These are phyloP conservation scores for Amylocarpus encephaloides DNA, from an alignment of 2,329 filamentous ascomycete genomes.

Conservation along the genomic window DNA sequence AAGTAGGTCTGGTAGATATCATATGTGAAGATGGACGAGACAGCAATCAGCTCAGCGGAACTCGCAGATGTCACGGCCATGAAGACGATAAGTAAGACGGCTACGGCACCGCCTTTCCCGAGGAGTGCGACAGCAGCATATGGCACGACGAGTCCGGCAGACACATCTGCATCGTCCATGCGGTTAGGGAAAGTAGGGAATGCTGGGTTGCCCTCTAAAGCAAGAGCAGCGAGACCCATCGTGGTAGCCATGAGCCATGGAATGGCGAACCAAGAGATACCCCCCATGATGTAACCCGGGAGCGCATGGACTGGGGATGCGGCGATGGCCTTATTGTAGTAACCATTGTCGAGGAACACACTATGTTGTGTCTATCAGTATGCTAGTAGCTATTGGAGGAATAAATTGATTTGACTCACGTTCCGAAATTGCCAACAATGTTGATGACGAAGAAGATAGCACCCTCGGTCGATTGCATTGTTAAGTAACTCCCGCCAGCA, in stretches of 20 bases:
- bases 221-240: conserved; percentile 75
- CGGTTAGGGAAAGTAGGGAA: conserved; percentile 70
- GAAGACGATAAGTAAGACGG: conserved; percentile 75
- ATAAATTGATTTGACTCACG: conserved; percentile 18
- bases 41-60: conserved; percentile 77
- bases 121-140: conserved; percentile 79
- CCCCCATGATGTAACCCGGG: conserved; percentile 76
- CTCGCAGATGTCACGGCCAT: conserved; percentile 85
- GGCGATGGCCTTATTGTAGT: conserved; percentile 92
- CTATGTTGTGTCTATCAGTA: conserved; percentile 7
- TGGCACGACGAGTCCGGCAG: conserved; percentile 76
- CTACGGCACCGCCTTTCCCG: conserved; percentile 73
- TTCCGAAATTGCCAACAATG: conserved; percentile 73
- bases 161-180: conserved; percentile 68
- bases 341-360: conserved; percentile 81
- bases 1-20: conserved; percentile 85
- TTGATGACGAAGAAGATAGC: conserved; percentile 91
- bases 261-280: conserved; percentile 86
- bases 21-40: conserved; percentile 83
- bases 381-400: conserved; percentile 38
- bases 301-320: conserved; percentile 79
- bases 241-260: conserved; percentile 86
- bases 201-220: conserved; percentile 64
- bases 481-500: conserved; percentile 73
- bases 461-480: conserved; percentile 75